These are phyloP conservation scores for Backusella tarrabulga DNA, from an alignment of 192 early-diverging fungal species.

Conservation along the genomic window DNA sequence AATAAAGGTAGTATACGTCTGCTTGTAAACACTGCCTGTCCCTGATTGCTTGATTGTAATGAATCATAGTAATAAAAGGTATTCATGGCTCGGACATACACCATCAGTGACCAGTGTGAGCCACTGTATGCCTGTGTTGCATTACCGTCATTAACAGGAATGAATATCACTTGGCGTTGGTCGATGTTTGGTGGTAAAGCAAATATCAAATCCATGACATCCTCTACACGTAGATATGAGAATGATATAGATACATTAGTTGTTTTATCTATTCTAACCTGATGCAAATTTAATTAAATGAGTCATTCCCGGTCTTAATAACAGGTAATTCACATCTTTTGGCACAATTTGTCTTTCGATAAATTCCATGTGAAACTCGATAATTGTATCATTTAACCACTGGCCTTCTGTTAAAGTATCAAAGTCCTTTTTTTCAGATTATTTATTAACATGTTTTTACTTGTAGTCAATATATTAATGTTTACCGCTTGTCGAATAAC, in stretches of 20 bases:
- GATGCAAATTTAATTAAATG: constrained; percentile 17
- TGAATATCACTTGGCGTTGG: constrained; percentile 14
- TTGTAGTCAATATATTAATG: not conserved
- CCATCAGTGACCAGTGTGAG: constrained; percentile 28
- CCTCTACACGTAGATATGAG: not conserved
- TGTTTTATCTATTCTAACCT: not conserved
- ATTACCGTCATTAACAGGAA: constrained; percentile 25
- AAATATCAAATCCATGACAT: not conserved
- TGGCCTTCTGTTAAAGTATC: not conserved
- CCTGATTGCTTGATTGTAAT: constrained; percentile 6
- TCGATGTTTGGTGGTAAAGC: constrained; percentile 13
- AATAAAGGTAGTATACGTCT: constrained; percentile 4
- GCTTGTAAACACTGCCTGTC: not conserved
- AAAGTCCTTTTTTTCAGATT: constrained; percentile 1
- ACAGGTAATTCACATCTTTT: not conserved
- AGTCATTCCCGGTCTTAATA: constrained; percentile 21
- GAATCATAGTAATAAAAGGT: constrained; percentile 31
- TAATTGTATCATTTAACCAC: constrained; percentile 28
- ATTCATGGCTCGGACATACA: constrained; percentile 10
- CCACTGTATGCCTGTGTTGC: constrained; percentile 15
- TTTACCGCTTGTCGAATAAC: constrained; percentile 15
- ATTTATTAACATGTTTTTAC: not conserved
- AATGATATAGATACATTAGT: not conserved
- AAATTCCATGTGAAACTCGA: constrained; percentile 30
- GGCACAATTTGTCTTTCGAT: constrained; percentile 11